Percentiles rank a stretch among this genome's conserved stretches.
Conservation (phyloP, 139 green algal genomes). For the Astrephomene gubernaculifera region DNA sequence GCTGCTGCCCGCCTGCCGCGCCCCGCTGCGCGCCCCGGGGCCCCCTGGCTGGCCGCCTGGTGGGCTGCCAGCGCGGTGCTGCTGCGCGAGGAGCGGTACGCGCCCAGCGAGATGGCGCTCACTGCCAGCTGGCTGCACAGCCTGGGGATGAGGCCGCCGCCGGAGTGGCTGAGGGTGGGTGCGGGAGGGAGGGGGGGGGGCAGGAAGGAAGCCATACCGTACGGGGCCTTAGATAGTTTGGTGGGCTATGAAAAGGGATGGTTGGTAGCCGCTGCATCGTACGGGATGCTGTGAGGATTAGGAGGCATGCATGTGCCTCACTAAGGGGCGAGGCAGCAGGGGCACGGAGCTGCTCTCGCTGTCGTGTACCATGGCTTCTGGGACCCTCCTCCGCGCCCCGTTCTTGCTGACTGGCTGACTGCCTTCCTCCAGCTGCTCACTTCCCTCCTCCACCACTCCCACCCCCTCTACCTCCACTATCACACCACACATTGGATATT, state of each 20-base stretch:
- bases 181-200: too few relatives aligned
- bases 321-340: not conserved
- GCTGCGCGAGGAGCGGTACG: constrained; percentile 13
- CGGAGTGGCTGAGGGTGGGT: constrained; percentile 34
- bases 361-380: not conserved
- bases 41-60: constrained; percentile 13
- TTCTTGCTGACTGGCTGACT: too few relatives aligned
- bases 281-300: not conserved
- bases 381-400: not conserved
- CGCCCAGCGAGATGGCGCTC: constrained; percentile 30
- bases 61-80: constrained; percentile 22
- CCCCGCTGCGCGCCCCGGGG: not conserved
- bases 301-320: not conserved
- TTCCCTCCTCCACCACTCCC: not conserved
- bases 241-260: not conserved
- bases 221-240: too few relatives aligned
- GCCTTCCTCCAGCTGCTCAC: not conserved
- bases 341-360: not conserved
- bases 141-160: not conserved
- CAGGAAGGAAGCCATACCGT: not conserved
- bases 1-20: too few relatives aligned
- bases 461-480: not conserved
- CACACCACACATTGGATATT: too few relatives aligned
- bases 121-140: constrained; percentile 22
- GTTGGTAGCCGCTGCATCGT: not conserved